A percentile compares a stretch with the other conserved stretches of the same genome.
Conservation (phyloP, 2,329 filamentous ascomycete species). For the Metarhizium album region DNA sequence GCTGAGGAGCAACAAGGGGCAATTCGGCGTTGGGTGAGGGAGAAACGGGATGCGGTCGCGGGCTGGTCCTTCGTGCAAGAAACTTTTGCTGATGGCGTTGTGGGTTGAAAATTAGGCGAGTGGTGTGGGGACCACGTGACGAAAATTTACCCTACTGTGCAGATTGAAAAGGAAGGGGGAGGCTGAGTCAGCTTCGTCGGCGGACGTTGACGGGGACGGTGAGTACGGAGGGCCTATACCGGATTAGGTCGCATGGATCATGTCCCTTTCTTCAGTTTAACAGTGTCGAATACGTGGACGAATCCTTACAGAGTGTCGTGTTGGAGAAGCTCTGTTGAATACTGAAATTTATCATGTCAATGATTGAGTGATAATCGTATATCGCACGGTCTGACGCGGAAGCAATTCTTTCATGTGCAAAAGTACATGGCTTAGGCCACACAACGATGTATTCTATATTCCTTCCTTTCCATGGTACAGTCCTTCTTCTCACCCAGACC, state of each 20-base stretch:
- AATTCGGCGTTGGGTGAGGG: constrained; percentile 22
- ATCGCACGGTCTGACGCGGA: background rate
- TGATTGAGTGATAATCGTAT: no score
- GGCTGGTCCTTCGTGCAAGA: background rate
- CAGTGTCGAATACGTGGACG: no score
- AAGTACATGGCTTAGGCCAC: background rate
- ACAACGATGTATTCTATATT: background rate
- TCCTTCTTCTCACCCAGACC: background rate
- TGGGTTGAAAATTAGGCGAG: constrained; percentile 20
- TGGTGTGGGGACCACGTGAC: constrained; percentile 22
- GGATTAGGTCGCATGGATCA: constrained; percentile 6
- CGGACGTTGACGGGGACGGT: no score
- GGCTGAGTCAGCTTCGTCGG: background rate
- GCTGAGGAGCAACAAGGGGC: constrained; percentile 15
- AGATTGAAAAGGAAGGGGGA: no score
- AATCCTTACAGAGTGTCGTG: no score
- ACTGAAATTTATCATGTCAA: background rate
- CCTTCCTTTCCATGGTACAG: background rate
- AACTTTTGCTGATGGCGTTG: constrained; percentile 14
- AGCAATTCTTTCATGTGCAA: background rate
- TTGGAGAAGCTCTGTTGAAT: background rate
- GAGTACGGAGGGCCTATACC: no score
- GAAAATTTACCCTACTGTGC: constrained; percentile 2
- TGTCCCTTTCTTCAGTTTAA: no score
- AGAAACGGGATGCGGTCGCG: constrained; percentile 3